Evolutionary conservation across 2,329 filamentous ascomycete species (phyloP).

Genomic region (Lojkania enalia): DNA sequence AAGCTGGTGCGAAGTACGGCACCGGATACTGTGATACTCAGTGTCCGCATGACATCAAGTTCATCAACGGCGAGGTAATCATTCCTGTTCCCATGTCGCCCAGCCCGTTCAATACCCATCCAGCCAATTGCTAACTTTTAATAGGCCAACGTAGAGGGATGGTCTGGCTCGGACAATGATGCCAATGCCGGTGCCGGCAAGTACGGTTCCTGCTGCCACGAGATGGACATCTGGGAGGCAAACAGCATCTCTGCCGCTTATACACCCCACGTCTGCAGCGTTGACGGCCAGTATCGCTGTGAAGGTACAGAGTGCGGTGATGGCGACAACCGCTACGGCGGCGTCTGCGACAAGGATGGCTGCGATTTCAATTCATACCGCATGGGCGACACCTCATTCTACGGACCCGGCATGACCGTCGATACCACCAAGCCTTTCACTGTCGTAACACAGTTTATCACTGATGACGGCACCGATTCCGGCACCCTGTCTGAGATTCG

Average conservation of each 20-base stretch:
- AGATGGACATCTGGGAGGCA: slow-evolving; percentile 70
- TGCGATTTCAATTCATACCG: slow-evolving; percentile 51
- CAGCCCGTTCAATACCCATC: too few relatives aligned
- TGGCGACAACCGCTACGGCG: slow-evolving; percentile 58
- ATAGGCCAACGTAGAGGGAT: slow-evolving; percentile 18
- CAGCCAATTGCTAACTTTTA: neutral
- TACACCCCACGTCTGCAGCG: slow-evolving; percentile 64
- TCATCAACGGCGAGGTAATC: slow-evolving; percentile 42
- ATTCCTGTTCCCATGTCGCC: neutral
- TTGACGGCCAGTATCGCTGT: slow-evolving; percentile 54
- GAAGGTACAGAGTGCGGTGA: slow-evolving; percentile 43
- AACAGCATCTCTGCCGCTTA: slow-evolving; percentile 63
- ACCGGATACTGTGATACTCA: slow-evolving; percentile 43
- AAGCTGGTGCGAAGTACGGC: slow-evolving; percentile 55
- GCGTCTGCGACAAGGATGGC: slow-evolving; percentile 62
- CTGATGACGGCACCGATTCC: slow-evolving; percentile 43
- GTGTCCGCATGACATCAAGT: slow-evolving; percentile 47
- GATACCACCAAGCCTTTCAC: slow-evolving; percentile 42
- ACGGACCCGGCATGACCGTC: slow-evolving; percentile 52
- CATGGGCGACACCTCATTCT: slow-evolving; percentile 63
- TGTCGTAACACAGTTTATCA: slow-evolving; percentile 54
- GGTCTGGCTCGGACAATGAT: neutral
- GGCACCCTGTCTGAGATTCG: slow-evolving; percentile 47
- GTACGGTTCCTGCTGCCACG: slow-evolving; percentile 63
- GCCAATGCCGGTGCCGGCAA: slow-evolving; percentile 29